Base-by-base conservation (phyloP, 331 rosid species). In the Acacia pycnantha region DNA sequence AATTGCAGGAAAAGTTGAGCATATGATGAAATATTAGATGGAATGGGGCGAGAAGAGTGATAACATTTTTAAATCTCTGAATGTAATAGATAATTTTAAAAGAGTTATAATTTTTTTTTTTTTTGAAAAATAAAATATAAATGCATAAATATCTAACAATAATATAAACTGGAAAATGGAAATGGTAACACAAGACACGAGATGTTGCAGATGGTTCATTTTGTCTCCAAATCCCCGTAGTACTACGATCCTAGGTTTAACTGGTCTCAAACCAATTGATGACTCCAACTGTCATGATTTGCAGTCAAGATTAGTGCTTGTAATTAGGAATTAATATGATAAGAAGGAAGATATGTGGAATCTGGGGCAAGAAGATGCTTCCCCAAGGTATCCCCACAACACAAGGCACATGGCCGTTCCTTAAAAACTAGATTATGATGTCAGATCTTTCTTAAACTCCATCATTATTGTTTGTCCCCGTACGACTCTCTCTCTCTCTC, bases 381-480 rank as follows among this genome's bases (percentile, higher is more conserved):
- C 22, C 19, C 40, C 69, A 35, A 43, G 19, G 81, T 79, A 76
- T 80, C 24, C 82, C 77, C 69, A 79, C 77, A 40, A 40, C 69
- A 73, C 77, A 27, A 40, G 9, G 80, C 81, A 73, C 73, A 50
- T 53, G 86, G 37, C 21, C 73, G 65, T 14, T 19, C 79, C 67
- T 18, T 48, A 62, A 62, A 59, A 82, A 61, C 29, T 79, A 71
- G 50, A 62, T 65, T 33, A 72, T 26, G 76, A n/a, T 19, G 31
- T 21, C 18, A 29, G 5, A n/a, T 72, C 8, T 73, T 44, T 44
- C 3, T 31, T 72, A 76, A 37, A 37, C 54, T 22, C 54, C 26
- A 8, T 58, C 16, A 70, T 22, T 41, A 19, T 72, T 61, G 41
- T 5, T 24, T 61, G 33, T 61, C 67, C 0, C 21, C 14, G 6